Base-by-base conservation (phyloP, 352 stramenopile species). In the Phytophthora aleatoria region DNA sequence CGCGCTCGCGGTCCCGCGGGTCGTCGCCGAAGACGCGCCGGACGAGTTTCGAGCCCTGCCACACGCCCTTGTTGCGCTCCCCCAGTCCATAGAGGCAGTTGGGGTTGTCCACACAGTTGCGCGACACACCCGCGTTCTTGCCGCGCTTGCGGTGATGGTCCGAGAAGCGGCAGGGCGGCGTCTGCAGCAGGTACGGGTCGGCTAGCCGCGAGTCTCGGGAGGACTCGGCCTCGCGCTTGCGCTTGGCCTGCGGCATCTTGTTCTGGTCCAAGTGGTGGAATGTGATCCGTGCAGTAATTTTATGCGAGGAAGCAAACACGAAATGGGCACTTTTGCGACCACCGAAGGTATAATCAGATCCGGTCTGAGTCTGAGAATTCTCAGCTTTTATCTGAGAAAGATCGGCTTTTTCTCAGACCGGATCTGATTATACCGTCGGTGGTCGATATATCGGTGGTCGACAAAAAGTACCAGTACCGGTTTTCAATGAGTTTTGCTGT, bases 31-130 rank as follows among this genome's bases (percentile, higher is more conserved):
- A 77, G 12, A 90, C 38, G 3, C 74, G 74, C 27, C 72, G 73
- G 38, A 90, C 57, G 9, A 90, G 67, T 53, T 76, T 85, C 13
- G 69, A 74, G 24, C 65, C 57, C 54, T 90, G 77, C 87, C 87
- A 95, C 28, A 94, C 74, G 31, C 87, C 87, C 67, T 88, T 77
- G 13, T 87, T 73, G 59, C 77, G 69, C 71, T 96, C 87, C 41
- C 89, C 89, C 9, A 97, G 71, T 3, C 89, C 89, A 31, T 81
- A 97, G 41, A 95, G 75, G 52, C 87, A 96, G 65, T 96, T 95
- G 58, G 87, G 87, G 54, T 97, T 97, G 54, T 90, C 71, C 2
- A 55, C 65, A 64, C 89, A 97, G 62, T 95, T 97, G 55, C 71
- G 69, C 15, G 81, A 7, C 12, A 79, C 66, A 0, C 50, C 15